Evolutionary conservation across 2,329 filamentous ascomycete genomes (phyloP).

Genomic region (Didymella sp.): DNA sequence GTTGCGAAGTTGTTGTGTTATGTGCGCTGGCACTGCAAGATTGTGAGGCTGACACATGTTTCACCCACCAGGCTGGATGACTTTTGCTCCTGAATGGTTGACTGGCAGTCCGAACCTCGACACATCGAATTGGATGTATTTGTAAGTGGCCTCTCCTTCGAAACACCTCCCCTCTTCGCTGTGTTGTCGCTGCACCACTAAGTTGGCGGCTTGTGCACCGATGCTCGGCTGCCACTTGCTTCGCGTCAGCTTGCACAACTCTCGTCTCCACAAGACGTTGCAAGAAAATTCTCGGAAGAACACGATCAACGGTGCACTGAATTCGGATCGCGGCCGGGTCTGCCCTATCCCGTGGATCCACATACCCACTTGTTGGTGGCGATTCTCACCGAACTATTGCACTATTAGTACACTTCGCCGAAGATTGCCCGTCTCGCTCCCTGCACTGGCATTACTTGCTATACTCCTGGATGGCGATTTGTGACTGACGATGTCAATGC

Average conservation of each 20-base stretch:
- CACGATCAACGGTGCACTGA: neutral
- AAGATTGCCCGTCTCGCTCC: neutral
- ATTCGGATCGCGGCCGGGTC: conserved; percentile 7
- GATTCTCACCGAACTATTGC: conserved; percentile 14
- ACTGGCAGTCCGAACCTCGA: conserved; percentile 64
- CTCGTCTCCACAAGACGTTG: neutral
- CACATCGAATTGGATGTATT: conserved; percentile 66
- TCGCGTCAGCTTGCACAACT: neutral
- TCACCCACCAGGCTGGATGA: conserved; percentile 63
- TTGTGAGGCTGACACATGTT: conserved; percentile 49
- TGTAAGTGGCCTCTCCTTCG: conserved; percentile 46
- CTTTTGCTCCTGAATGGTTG: conserved; percentile 70
- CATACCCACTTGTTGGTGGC: conserved; percentile 13
- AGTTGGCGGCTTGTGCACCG: conserved; percentile 1
- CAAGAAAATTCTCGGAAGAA: neutral
- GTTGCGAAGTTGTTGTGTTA: conserved; percentile 26
- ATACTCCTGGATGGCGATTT: neutral
- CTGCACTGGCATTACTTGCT: neutral
- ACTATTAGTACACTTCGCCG: neutral
- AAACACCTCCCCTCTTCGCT: neutral
- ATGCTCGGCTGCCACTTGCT: conserved; percentile 1
- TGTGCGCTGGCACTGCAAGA: conserved; percentile 25
- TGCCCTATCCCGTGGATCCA: conserved; percentile 7
- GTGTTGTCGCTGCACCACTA: conserved; percentile 7
- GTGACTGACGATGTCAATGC: neutral